phyloP scores from a whole-genome alignment of 1,284 basidiomycete species.

The Pholiota adiposa region DNA sequence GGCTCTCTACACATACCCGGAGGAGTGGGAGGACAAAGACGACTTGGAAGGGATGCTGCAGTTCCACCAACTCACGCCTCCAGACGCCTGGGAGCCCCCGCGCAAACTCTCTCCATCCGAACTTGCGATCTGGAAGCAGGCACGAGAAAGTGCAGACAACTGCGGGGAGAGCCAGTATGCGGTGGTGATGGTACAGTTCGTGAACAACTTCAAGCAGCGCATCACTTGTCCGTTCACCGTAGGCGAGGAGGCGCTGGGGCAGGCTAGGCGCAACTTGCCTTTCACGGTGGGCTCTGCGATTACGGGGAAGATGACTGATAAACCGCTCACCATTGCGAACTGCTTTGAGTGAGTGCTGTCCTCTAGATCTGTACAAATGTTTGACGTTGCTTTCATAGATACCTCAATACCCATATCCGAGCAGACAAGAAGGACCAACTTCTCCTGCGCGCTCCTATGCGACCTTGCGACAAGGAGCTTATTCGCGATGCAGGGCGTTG shows the following conservation, averaged over 20 bases:
- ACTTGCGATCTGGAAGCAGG: conserved; percentile 13
- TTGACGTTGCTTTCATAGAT: conserved; percentile 3
- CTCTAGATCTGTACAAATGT: not conserved
- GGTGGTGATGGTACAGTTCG: conserved; percentile 19
- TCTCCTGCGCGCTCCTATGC: conserved; percentile 17
- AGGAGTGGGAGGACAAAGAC: conserved; percentile 16
- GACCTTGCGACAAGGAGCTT: conserved; percentile 21
- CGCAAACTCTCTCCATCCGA: conserved; percentile 3
- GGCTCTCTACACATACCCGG: conserved; percentile 20
- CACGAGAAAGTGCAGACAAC: conserved; percentile 13
- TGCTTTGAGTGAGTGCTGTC: conserved; percentile 19
- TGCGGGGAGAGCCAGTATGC: conserved; percentile 13
- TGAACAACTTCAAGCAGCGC: conserved; percentile 20
- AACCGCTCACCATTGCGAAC: conserved; percentile 17
- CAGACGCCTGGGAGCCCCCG: conserved; percentile 10
- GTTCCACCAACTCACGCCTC: conserved; percentile 16
- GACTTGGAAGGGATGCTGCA: conserved; percentile 24
- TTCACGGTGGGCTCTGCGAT: conserved; percentile 19
- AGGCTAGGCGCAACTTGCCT: conserved; percentile 5
- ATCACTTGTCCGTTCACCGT: conserved; percentile 17
- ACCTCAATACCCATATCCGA: conserved; percentile 23
- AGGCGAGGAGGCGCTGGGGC: conserved; percentile 17
- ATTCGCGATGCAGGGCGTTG: conserved; percentile 19
- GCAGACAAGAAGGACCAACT: conserved; percentile 19
- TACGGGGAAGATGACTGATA: conserved; percentile 13